These are phyloP conservation scores for Sherardia arvensis DNA, from an alignment of 257 asterid species.

Conservation along the genomic window DNA sequence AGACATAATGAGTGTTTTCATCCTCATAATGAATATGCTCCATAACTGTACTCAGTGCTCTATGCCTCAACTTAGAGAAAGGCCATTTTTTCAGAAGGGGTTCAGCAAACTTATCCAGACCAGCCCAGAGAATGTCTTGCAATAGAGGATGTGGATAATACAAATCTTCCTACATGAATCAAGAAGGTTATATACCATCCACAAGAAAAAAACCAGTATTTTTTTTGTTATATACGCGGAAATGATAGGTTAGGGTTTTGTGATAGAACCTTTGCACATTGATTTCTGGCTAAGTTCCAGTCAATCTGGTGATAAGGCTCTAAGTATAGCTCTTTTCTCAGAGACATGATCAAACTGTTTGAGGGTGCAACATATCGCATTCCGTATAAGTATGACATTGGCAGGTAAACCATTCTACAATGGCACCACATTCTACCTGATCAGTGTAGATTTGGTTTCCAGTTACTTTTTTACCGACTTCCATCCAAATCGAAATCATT, in stretches of 20 bases:
- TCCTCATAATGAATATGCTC: slow-evolving; percentile 48
- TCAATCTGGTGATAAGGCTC: slow-evolving; percentile 36
- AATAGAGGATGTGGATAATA: slow-evolving; percentile 62
- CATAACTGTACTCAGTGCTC: slow-evolving; percentile 34
- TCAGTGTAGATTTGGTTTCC: too few relatives aligned
- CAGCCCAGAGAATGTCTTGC: slow-evolving; percentile 57
- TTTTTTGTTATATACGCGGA: background rate
- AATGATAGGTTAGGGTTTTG: background rate
- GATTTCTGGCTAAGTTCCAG: slow-evolving; percentile 48
- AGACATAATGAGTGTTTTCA: slow-evolving; percentile 44
- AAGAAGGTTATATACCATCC: too few relatives aligned
- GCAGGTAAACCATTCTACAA: slow-evolving; percentile 50
- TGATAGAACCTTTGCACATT: slow-evolving; percentile 48
- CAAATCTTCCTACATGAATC: slow-evolving; percentile 71
- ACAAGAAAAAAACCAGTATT: too few relatives aligned
- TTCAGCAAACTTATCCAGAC: slow-evolving; percentile 44
- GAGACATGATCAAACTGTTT: slow-evolving; percentile 30
- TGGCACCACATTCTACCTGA: slow-evolving; percentile 75
- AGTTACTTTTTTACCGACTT: too few relatives aligned
- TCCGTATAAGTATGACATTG: slow-evolving; percentile 59
- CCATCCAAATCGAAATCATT: background rate
- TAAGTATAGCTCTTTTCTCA: slow-evolving; percentile 44
- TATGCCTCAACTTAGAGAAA: slow-evolving; percentile 39
- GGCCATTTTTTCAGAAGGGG: slow-evolving; percentile 64
- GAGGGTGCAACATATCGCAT: slow-evolving; percentile 39